These are phyloP conservation scores for Oxyria digyna DNA, from an alignment of 148 eudicot species.

Conservation along the genomic window DNA sequence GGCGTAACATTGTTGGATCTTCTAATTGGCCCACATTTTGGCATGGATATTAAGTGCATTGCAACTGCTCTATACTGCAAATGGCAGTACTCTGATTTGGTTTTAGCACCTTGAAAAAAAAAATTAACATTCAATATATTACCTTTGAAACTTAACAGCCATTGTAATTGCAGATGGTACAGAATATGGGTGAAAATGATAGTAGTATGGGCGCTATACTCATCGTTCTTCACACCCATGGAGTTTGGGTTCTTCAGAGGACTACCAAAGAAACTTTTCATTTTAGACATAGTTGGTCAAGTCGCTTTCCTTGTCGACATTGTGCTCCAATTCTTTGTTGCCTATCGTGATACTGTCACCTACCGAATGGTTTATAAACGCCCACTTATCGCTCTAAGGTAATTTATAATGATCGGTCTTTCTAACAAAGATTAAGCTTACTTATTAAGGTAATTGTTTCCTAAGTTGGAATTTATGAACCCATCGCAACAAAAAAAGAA, in stretches of 20 bases:
- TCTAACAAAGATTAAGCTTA: too few species aligned
- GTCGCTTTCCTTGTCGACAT: constrained; percentile 75
- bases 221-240: constrained; percentile 54
- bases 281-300: constrained; percentile 74
- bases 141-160: not conserved
- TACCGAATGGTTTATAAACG: constrained; percentile 58
- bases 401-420: too few species aligned
- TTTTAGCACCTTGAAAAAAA: too few species aligned
- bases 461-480: too few species aligned
- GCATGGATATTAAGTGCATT: too few species aligned
- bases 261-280: constrained; percentile 57
- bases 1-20: too few species aligned
- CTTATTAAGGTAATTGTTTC: too few species aligned
- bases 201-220: constrained; percentile 17
- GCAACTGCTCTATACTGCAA: too few species aligned
- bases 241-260: constrained; percentile 96
- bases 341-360: constrained; percentile 70
- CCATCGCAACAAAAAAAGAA: too few species aligned
- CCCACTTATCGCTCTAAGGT: constrained; percentile 63
- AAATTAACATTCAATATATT: too few species aligned
- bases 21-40: too few species aligned
- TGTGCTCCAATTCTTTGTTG: constrained; percentile 64
- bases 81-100: too few species aligned
- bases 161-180: constrained; percentile 83
- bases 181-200: constrained; percentile 62